Evolutionary conservation across 805 yeast species (phyloP).

Genomic region (Metschnikowia henanensis): DNA sequence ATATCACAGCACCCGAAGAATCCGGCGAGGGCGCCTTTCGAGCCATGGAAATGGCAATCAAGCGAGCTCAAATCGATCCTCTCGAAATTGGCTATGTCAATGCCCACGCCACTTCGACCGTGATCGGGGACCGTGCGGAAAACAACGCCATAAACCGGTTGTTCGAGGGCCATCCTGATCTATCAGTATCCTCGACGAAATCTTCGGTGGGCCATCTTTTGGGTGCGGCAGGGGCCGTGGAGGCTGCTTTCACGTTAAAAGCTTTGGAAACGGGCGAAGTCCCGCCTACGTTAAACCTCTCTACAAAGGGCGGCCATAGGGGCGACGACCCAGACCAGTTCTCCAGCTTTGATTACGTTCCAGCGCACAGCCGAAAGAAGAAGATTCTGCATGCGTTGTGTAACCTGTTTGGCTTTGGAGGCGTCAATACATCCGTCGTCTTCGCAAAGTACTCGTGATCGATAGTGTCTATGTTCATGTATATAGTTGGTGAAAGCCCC

Average conservation of each 20-base stretch:
- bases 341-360: slow-evolving; percentile 57
- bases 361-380: slow-evolving; percentile 40
- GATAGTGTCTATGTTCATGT: no score
- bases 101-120: slow-evolving; percentile 97
- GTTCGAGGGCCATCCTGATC: slow-evolving; percentile 38
- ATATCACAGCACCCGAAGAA: slow-evolving; percentile 87
- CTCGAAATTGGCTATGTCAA: slow-evolving; percentile 71
- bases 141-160: slow-evolving; percentile 65
- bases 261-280: slow-evolving; percentile 55
- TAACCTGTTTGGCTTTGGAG: slow-evolving; percentile 98
- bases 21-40: slow-evolving; percentile 82
- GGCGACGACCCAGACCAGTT: slow-evolving; percentile 45
- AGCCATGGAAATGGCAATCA: slow-evolving; percentile 79
- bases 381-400: slow-evolving; percentile 62
- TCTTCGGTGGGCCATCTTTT: slow-evolving; percentile 92
- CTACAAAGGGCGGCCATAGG: slow-evolving; percentile 48
- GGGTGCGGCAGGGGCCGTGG: slow-evolving; percentile 97
- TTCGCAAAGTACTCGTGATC: slow-evolving; percentile 38
- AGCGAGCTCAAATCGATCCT: slow-evolving; percentile 47
- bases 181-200: slow-evolving; percentile 77
- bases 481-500: not conserved
- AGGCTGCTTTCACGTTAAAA: slow-evolving; percentile 74
- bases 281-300: slow-evolving; percentile 84
- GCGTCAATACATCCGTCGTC: slow-evolving; percentile 80
- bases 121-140: slow-evolving; percentile 88